Evolutionary conservation across 2,329 filamentous ascomycete genomes (phyloP), one percentile per base, ranked within the genome.

Genomic region (Calonectria fujianensis): DNA sequence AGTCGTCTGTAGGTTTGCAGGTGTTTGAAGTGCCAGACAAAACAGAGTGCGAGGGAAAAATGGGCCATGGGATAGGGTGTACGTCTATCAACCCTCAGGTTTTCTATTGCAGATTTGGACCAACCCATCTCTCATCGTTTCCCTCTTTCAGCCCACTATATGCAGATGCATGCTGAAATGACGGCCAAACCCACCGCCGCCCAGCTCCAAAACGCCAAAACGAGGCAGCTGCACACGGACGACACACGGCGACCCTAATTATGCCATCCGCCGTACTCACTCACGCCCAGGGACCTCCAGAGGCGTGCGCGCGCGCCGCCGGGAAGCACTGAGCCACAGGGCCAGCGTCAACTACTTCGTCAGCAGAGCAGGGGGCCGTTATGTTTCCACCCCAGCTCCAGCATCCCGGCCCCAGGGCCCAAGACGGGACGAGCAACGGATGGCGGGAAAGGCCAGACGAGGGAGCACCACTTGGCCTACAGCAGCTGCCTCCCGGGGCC

Each of bases 31-130:
- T 50, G 54, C 27, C 27, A 50, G 41, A 45, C 48, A 59, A 48
- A 10, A 41, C 39, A 41, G 31, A 66, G 48, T 39, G 48, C 65
- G 51, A 57, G 24, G 13, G 39, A 29, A n/a, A 27, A 39, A 64
- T 18, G 31, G 10, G 8, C 39, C 27, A 35, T 32, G 61, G 48
- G 24, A 27, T 9, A 45, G 70, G 78, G 77, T 13, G 78, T 78
- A 74, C 68, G 13, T 35, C 61, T 80, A 80, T 79, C 76, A 73
- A 48, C 20, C 31, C 31, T 51, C 31, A 20, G 51, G 18, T 39
- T 66, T 59, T 77, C 63, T 50, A 64, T 70, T 39, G 35, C 41
- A 71, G 64, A 69, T 45, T 63, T 37, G 61, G 72, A 39, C 70
- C 61, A 76, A 68, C 66, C 35, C 27, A 74, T 72, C 54, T 73